Percentiles rank a stretch among this genome's conserved stretches.
These are phyloP conservation scores for Thielaviopsis punctulata DNA, from an alignment of 2,329 filamentous ascomycete genomes.

Conservation along the genomic window DNA sequence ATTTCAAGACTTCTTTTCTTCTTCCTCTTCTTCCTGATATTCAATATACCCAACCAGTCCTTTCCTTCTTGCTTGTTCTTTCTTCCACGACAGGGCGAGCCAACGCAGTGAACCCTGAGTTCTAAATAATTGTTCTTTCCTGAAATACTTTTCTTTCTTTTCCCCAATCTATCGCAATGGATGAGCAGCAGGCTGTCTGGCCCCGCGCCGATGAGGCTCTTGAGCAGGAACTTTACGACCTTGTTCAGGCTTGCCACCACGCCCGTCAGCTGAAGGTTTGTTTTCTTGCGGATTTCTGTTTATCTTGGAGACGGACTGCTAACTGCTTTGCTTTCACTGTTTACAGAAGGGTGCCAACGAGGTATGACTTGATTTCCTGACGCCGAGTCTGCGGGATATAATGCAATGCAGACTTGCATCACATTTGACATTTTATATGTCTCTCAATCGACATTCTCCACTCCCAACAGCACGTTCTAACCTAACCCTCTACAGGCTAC, in stretches of 20 bases:
- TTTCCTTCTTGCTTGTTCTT: constrained; percentile 12
- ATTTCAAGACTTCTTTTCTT: constrained; percentile 12
- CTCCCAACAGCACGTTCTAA: not conserved
- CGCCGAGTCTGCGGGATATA: not conserved
- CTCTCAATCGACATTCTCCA: no score
- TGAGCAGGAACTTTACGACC: constrained; percentile 65
- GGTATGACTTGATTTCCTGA: constrained; percentile 18
- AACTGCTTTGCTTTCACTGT: not conserved
- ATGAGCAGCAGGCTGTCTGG: constrained; percentile 33
- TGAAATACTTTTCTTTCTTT: not conserved
- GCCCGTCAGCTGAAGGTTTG: constrained; percentile 53
- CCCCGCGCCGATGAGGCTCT: constrained; percentile 56
- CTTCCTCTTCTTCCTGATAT: constrained; percentile 3
- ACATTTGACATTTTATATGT: no score
- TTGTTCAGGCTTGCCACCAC: constrained; percentile 55
- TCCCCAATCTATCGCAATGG: constrained; percentile 6
- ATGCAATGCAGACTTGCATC: no score
- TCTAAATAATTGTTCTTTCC: constrained; percentile 17
- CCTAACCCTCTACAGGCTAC: constrained; percentile 32
- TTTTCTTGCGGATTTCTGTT: not conserved
- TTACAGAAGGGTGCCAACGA: constrained; percentile 64
- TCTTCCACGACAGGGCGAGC: constrained; percentile 32
- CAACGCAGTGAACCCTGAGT: constrained; percentile 43
- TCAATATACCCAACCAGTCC: constrained; percentile 11
- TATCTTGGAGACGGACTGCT: not conserved